Percentiles rank a stretch among this genome's conserved stretches.
Evolutionary conservation across 2,329 filamentous ascomycete genomes (phyloP).

Genomic region (Berkeleyomyces basicola): DNA sequence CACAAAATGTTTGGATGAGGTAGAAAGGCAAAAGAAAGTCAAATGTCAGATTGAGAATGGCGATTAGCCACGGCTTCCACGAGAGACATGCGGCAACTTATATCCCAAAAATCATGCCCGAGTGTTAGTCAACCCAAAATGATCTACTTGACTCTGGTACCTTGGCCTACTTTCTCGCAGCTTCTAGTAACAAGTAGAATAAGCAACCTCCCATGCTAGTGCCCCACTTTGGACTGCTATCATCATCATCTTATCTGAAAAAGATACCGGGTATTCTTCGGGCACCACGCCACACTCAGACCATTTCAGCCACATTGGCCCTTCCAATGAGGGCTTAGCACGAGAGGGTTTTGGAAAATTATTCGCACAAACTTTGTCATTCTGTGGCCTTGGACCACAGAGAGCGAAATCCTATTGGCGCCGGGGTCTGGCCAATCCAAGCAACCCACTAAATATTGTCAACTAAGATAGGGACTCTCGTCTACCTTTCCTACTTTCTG

Average conservation of each 20-base stretch:
- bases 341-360: conserved; percentile 24
- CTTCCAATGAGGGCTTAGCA: conserved; percentile 21
- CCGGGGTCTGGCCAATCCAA: conserved; percentile 8
- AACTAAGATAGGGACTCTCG: conserved; percentile 17
- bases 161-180: conserved; percentile 23
- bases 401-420: conserved; percentile 12
- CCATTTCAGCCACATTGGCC: conserved; percentile 1
- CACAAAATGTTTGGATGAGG: conserved; percentile 9
- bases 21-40: neutral
- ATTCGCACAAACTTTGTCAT: conserved; percentile 25
- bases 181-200: conserved; percentile 19
- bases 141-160: conserved; percentile 15
- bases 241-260: conserved; percentile 4
- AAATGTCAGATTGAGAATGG: neutral
- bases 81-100: neutral
- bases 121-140: conserved; percentile 8
- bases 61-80: neutral
- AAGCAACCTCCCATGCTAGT: neutral
- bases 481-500: conserved; percentile 16
- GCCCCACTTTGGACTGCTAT: neutral
- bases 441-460: conserved; percentile 12
- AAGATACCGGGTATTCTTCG: neutral
- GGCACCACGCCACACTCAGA: neutral
- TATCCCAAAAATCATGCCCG: neutral
- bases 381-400: conserved; percentile 14